Base-by-base conservation (phyloP, 2,329 filamentous ascomycete species). In the Fusarium acutatum region DNA sequence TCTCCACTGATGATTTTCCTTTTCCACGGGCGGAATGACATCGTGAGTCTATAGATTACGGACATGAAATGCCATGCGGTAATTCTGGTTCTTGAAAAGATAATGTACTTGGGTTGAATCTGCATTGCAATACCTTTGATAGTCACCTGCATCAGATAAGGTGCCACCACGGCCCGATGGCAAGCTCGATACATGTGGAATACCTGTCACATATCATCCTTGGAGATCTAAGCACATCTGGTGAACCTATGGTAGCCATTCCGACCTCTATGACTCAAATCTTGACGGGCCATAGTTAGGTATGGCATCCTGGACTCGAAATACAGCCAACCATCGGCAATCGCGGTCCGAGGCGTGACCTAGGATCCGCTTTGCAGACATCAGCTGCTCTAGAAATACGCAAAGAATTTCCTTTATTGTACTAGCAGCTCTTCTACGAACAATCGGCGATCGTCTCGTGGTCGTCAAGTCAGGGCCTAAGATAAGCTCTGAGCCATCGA, bases 21-120 rank as follows among this genome's bases (percentile, higher is more conserved):
- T 26, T 7, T 26, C 8, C 6, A 12, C 12, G 7, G 9, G 17
- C 5, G 4, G 7, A 3, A 0, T 24, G 8, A 4, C 3, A 3
- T 12, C 20, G 5, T 6, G 28, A 30, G 46, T 32, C 10, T 15
- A n/a, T 17, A 11, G 20, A 1, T 8, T n/a, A 7, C 6, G 14
- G 10, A 22, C 0, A 30, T 17, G 44, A 30, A 11, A 30, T 32
- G 2, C 6, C 17, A 11, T 35, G 18, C 7, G 0, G 20, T 8
- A 20, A 26, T 22, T 7, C 22, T 20, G 13, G 0, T 14, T 5
- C 13, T 47, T 30, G n/a, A n/a, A n/a, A n/a, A n/a, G n/a, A n/a
- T n/a, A n/a, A n/a, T n/a, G n/a, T n/a, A n/a, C n/a, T n/a, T n/a
- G n/a, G n/a, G n/a, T n/a, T n/a, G n/a, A n/a, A n/a, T n/a, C n/a